Conservation (phyloP, 2,329 filamentous ascomycete genomes). For the Fonsecaea nubica region DNA sequence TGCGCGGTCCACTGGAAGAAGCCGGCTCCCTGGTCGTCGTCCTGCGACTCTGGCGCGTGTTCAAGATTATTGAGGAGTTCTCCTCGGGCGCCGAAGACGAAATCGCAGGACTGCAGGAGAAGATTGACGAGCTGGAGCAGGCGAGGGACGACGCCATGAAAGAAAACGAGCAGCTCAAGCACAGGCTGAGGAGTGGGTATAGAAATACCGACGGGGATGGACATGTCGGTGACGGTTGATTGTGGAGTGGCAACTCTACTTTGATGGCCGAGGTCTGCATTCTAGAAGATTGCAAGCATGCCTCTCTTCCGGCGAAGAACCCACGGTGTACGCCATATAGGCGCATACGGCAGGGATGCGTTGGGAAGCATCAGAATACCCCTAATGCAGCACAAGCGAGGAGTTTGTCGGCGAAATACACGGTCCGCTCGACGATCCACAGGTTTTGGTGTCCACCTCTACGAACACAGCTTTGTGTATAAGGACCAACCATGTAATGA, state of each 20-base stretch:
- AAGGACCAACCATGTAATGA: background rate
- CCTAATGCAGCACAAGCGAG: background rate
- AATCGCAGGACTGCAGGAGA: conserved; percentile 63
- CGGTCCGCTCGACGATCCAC: background rate
- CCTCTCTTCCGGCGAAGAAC: background rate
- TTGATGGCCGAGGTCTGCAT: background rate
- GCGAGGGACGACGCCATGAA: conserved; percentile 39
- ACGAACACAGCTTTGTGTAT: background rate
- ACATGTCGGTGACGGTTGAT: background rate
- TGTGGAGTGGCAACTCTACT: background rate
- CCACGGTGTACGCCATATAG: background rate
- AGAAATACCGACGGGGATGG: background rate
- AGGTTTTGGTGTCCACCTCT: background rate
- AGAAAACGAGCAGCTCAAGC: conserved; percentile 32
- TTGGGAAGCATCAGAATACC: background rate
- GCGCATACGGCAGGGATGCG: background rate
- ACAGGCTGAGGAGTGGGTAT: conserved; percentile 9
- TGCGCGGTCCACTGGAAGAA: conserved; percentile 67
- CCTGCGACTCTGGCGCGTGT: conserved; percentile 70
- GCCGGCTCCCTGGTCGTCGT: conserved; percentile 69
- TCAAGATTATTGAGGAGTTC: conserved; percentile 74
- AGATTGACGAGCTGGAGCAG: conserved; percentile 52
- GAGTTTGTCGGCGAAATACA: background rate
- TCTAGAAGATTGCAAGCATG: background rate
- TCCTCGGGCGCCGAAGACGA: conserved; percentile 68